Evolutionary conservation across 805 yeast genomes (phyloP).

Genomic region (Wickerhamiella alocasiicola): DNA sequence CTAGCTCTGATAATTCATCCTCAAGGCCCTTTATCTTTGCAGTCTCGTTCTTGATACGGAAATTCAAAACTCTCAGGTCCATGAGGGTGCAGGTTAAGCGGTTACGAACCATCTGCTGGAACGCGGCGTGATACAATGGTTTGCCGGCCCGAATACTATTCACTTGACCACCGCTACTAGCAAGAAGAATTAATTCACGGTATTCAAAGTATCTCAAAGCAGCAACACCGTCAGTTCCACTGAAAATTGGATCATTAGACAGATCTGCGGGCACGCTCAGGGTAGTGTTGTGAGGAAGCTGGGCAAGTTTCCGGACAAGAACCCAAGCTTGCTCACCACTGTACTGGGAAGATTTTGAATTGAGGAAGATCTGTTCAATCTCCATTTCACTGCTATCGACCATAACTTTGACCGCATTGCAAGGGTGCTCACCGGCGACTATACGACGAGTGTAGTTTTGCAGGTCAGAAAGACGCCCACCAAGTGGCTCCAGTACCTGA

Average conservation of each 20-base stretch:
- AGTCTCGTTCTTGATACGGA: constrained; percentile 46
- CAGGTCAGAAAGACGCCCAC: constrained; percentile 90
- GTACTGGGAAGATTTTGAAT: constrained; percentile 35
- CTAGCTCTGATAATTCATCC: constrained; percentile 52
- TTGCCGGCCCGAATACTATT: constrained; percentile 61
- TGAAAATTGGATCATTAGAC: constrained; percentile 25
- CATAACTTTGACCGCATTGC: constrained; percentile 66
- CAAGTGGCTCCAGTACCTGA: constrained; percentile 49
- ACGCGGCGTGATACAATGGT: constrained; percentile 76
- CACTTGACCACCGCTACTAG: constrained; percentile 67
- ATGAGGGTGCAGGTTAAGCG: constrained; percentile 42
- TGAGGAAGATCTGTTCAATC: constrained; percentile 62
- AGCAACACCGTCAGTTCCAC: constrained; percentile 33
- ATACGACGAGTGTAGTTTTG: constrained; percentile 83
- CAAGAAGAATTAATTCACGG: constrained; percentile 57
- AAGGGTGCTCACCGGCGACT: constrained; percentile 74
- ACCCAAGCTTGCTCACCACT: constrained; percentile 81
- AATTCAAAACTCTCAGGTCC: constrained; percentile 49
- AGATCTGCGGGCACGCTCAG: constrained; percentile 20
- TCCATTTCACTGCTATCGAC: constrained; percentile 77
- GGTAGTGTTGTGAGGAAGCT: constrained; percentile 12
- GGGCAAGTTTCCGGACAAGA: constrained; percentile 51
- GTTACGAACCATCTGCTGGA: constrained; percentile 50
- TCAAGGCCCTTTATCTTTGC: constrained; percentile 53
- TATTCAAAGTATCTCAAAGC: constrained; percentile 64